Conservation (phyloP, 768 basidiomycete genomes). For the Fistulinella prunicolor region DNA sequence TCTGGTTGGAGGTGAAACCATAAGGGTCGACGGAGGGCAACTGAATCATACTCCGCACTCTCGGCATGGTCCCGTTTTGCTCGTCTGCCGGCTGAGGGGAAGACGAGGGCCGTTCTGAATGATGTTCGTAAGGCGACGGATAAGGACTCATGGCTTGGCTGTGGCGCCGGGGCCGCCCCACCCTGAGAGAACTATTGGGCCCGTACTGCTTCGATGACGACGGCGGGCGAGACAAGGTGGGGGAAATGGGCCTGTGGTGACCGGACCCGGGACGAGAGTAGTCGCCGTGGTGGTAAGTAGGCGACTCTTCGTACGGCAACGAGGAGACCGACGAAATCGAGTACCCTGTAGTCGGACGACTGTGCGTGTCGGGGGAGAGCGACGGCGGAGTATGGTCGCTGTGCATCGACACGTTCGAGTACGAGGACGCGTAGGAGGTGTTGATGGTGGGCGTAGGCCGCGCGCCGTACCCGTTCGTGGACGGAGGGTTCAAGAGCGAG, state of each 20-base stretch:
- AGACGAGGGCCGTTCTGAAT: slow-evolving; percentile 65
- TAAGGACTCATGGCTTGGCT: slow-evolving; percentile 88
- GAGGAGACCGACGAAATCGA: slow-evolving; percentile 83
- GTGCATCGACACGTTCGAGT: slow-evolving; percentile 67
- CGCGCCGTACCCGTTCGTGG: slow-evolving; percentile 37
- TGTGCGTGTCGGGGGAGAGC: slow-evolving; percentile 67
- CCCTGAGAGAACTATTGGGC: slow-evolving; percentile 53
- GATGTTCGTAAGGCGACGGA: slow-evolving; percentile 75
- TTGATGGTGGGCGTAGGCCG: slow-evolving; percentile 70
- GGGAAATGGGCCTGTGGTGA: slow-evolving; percentile 63
- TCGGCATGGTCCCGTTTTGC: slow-evolving; percentile 50
- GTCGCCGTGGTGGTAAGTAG: slow-evolving; percentile 46
- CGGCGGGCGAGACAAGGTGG: slow-evolving; percentile 63
- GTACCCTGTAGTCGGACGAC: slow-evolving; percentile 82
- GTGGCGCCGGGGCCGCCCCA: slow-evolving; percentile 73
- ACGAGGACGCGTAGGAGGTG: slow-evolving; percentile 64
- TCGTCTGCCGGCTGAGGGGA: slow-evolving; percentile 65
- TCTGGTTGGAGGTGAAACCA: slow-evolving; percentile 58
- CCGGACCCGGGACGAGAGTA: slow-evolving; percentile 74
- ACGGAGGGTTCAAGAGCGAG: slow-evolving; percentile 71
- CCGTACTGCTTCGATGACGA: slow-evolving; percentile 61
- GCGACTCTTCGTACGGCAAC: slow-evolving; percentile 62
- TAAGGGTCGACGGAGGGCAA: slow-evolving; percentile 71
- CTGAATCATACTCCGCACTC: slow-evolving; percentile 83
- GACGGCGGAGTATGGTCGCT: slow-evolving; percentile 66